Evolutionary conservation across 768 basidiomycete species (phyloP), one percentile per base, ranked within the genome.

Genomic region (Roridomyces roridus): DNA sequence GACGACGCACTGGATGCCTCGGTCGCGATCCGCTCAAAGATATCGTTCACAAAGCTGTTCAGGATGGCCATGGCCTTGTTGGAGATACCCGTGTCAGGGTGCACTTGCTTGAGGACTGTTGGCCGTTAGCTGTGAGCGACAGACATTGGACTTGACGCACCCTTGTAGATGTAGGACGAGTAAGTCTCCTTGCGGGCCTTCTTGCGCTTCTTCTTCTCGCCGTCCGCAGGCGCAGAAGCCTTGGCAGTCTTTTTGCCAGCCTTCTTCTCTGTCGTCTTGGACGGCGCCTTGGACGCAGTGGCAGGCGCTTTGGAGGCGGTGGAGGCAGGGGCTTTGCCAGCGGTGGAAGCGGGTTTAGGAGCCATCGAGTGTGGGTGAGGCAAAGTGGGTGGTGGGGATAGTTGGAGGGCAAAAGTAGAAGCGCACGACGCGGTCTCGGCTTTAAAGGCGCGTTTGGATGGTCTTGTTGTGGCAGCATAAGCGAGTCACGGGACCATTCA

Each of bases 121-220:
- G 26, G 24, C 20, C 47, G 24, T 25, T 11, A 54, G 24, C 18
- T 43, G 20, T 18, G 6, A 20, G 35, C 41, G 3, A 6, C n/a
- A n/a, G n/a, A n/a, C n/a, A n/a, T n/a, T n/a, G n/a, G n/a, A n/a
- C n/a, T n/a, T n/a, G 14, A 73, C 78, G 50, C 60, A 91, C 91
- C 91, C 77, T 94, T 94, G 83, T 93, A 94, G 73, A 97, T 95
- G 82, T 96, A 96, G 28, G 92, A 92, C 18, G 92, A 89, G n/a
- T n/a, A n/a, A n/a, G n/a, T n/a, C n/a, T n/a, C n/a, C n/a, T n/a
- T n/a, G n/a, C n/a, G n/a, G n/a, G 82, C 72, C 84, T 95, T 96
- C 77, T 87, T 88, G 66, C 89, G 80, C 81, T 89, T 88, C 84
- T 94, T 94, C 85, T 92, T 92, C 74, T 93, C 89, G 42, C 83